Evolutionary conservation across 305 asterid species (phyloP).

Genomic region (Fraxinus xanthoxyloides): DNA sequence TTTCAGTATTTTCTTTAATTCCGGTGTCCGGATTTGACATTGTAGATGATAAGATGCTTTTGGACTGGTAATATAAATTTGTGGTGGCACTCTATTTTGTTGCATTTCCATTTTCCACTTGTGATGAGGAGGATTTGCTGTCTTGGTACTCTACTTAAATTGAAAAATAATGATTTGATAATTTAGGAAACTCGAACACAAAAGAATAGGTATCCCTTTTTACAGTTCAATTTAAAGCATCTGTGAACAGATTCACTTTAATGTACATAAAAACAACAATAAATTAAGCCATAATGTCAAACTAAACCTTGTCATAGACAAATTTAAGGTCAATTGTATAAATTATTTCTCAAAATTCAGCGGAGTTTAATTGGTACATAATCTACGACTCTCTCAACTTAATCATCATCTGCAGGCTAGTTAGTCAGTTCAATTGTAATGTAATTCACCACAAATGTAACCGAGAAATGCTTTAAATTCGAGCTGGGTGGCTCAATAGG

Average conservation of each 20-base stretch:
- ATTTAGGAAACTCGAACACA: neutral
- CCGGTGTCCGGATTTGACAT: neutral
- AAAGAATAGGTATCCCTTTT: neutral
- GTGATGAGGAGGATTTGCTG: neutral
- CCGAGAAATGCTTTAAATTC: neutral
- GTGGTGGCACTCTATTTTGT: neutral
- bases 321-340: neutral
- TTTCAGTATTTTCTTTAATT: neutral
- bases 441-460: neutral
- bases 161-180: neutral
- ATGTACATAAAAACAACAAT: neutral
- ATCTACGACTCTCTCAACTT: neutral
- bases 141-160: neutral
- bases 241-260: neutral
- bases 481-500: neutral
- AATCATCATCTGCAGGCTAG: neutral
- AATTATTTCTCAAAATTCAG: neutral
- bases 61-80: neutral
- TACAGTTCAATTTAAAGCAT: neutral
- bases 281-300: neutral
- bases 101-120: neutral
- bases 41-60: neutral
- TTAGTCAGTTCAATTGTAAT: neutral
- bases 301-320: neutral
- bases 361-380: neutral